A percentile compares a stretch with the other conserved stretches of the same genome.
These are phyloP conservation scores for Pestalotiopsis sp. DNA, from an alignment of 2,329 filamentous ascomycete species.

Conservation along the genomic window DNA sequence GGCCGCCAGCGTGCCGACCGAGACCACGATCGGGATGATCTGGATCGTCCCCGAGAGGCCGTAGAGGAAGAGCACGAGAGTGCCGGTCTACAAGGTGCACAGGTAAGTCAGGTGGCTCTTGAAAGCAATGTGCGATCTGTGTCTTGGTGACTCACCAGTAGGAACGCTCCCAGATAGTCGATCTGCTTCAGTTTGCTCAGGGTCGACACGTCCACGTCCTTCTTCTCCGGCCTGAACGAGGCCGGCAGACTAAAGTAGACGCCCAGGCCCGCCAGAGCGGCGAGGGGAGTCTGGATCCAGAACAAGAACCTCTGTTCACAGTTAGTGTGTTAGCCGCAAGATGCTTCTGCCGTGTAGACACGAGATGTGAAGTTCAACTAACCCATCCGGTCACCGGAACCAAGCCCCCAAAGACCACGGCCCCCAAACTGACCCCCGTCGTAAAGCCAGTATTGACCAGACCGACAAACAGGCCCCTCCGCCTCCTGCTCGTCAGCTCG, in stretches of 20 bases:
- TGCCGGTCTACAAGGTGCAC: constrained; percentile 48
- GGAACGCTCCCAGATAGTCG: constrained; percentile 73
- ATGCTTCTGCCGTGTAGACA: not conserved
- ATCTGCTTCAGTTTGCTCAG: constrained; percentile 63
- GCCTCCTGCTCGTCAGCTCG: constrained; percentile 69
- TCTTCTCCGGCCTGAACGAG: constrained; percentile 30
- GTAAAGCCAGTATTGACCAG: constrained; percentile 75
- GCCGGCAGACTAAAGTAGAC: constrained; percentile 69
- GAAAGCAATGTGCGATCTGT: not conserved
- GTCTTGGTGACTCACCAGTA: constrained; percentile 52
- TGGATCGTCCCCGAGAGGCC: constrained; percentile 68
- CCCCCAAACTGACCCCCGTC: constrained; percentile 70
- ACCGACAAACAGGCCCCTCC: constrained; percentile 74
- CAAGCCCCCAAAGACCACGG: constrained; percentile 69
- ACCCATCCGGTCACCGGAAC: constrained; percentile 72
- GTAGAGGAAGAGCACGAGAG: constrained; percentile 74
- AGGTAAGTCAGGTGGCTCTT: constrained; percentile 8
- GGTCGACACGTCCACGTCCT: constrained; percentile 43
- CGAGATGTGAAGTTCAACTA: constrained; percentile 28
- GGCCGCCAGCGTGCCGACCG: constrained; percentile 49
- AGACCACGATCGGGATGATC: constrained; percentile 61
- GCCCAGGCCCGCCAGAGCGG: constrained; percentile 60
- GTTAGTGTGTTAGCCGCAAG: not conserved
- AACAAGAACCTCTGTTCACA: constrained; percentile 67
- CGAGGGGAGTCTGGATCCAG: constrained; percentile 69